Conservation (phyloP, 805 yeast species). For the Metschnikowia peoriensis region DNA sequence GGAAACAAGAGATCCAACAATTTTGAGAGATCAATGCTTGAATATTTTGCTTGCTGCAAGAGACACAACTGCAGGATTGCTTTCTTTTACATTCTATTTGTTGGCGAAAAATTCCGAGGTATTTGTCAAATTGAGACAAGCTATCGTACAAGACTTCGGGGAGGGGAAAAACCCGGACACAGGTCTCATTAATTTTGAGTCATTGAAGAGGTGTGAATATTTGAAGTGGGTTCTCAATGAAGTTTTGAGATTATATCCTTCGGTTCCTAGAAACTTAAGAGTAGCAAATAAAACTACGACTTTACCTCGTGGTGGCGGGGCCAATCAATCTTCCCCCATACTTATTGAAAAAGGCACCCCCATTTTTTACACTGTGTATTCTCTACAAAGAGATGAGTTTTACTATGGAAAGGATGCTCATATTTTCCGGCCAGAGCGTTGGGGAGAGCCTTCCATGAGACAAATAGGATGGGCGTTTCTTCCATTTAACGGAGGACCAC, state of each 20-base stretch:
- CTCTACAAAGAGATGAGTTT: constrained; percentile 13
- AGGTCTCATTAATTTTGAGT: constrained; percentile 44
- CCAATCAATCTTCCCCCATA: constrained; percentile 34
- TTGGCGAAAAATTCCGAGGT: constrained; percentile 32
- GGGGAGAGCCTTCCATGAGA: constrained; percentile 14
- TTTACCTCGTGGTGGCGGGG: constrained; percentile 52
- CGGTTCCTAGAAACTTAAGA: constrained; percentile 50
- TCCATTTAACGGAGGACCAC: constrained; percentile 16
- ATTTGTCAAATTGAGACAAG: constrained; percentile 28
- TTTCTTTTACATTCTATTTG: constrained; percentile 30
- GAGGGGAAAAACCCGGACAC: constrained; percentile 16
- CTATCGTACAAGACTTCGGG: constrained; percentile 25
- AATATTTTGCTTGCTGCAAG: constrained; percentile 30
- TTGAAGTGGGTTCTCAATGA: constrained; percentile 48
- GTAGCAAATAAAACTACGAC: constrained; percentile 44
- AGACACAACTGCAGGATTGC: constrained; percentile 35
- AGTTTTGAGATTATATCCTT: constrained; percentile 48
- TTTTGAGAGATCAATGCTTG: constrained; percentile 15
- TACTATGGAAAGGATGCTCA: constrained; percentile 15
- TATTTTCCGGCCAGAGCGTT: constrained; percentile 16
- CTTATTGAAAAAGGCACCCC: constrained; percentile 17
- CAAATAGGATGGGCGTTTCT: constrained; percentile 14
- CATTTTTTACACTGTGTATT: constrained; percentile 13
- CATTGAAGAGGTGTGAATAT: constrained; percentile 45
- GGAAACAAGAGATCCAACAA: constrained; percentile 9